Conservation (phyloP, 768 basidiomycete genomes). For the Lactarius pseudohatsudake region DNA sequence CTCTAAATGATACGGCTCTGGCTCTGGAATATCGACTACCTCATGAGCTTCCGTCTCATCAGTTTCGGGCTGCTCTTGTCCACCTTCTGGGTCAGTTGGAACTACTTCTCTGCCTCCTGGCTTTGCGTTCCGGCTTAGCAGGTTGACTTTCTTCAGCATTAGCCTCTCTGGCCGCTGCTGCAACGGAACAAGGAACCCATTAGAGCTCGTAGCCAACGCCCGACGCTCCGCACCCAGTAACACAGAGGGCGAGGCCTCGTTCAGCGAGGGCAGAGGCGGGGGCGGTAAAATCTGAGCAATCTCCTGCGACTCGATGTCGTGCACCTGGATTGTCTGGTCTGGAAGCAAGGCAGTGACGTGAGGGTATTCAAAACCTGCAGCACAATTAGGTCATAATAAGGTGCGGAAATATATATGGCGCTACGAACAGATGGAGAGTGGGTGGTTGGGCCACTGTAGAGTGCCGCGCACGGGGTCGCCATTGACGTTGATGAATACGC, state of each 20-base stretch:
- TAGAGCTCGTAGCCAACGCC: slow-evolving; percentile 35
- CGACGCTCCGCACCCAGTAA: slow-evolving; percentile 34
- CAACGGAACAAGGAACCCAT: slow-evolving; percentile 46
- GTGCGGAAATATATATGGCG: neutral
- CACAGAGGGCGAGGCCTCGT: slow-evolving; percentile 32
- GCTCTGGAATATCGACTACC: neutral
- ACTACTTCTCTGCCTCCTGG: slow-evolving; percentile 24
- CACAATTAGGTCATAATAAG: neutral
- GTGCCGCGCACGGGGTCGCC: slow-evolving; percentile 92
- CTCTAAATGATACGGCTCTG: slow-evolving; percentile 6
- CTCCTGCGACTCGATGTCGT: slow-evolving; percentile 71
- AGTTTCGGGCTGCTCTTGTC: neutral
- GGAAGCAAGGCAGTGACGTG: slow-evolving; percentile 76
- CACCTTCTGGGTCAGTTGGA: neutral
- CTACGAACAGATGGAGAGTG: slow-evolving; percentile 68
- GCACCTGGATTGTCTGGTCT: slow-evolving; percentile 77
- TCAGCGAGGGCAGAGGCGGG: slow-evolving; percentile 32
- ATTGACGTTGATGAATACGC: slow-evolving; percentile 79
- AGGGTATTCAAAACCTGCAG: slow-evolving; percentile 75
- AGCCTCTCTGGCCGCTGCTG: slow-evolving; percentile 43
- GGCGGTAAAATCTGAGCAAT: slow-evolving; percentile 69
- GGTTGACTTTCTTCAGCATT: slow-evolving; percentile 29
- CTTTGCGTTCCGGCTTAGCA: slow-evolving; percentile 24
- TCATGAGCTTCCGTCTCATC: neutral
- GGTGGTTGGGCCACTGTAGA: slow-evolving; percentile 80